A percentile compares a stretch with the other conserved stretches of the same genome.
Evolutionary conservation across 176 grass and related monocot species (phyloP).

Genomic region (Aechmea fasciata): DNA sequence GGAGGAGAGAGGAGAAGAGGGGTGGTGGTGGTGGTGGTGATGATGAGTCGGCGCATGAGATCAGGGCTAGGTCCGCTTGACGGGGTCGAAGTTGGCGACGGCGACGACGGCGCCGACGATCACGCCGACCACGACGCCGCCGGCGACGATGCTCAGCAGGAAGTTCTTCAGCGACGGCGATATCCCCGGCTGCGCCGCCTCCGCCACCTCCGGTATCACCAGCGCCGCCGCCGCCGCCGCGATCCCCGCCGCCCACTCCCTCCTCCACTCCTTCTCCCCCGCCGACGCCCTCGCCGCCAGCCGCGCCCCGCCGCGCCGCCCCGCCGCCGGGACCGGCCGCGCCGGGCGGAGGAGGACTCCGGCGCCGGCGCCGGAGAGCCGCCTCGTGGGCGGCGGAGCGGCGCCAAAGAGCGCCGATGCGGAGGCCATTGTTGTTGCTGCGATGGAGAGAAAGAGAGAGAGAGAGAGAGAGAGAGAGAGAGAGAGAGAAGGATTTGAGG

Average conservation of each 20-base stretch:
- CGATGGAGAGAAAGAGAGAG: not conserved
- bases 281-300: not conserved
- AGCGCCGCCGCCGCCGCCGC: constrained; percentile 18
- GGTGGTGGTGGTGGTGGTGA: too few species aligned
- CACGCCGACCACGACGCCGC: constrained; percentile 31
- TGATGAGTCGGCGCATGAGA: too few species aligned
- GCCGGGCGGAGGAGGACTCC: not conserved
- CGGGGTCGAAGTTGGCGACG: constrained; percentile 29
- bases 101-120: constrained; percentile 33
- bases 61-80: constrained; percentile 25
- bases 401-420: not conserved
- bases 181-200: constrained; percentile 21
- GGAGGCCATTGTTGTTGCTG: not conserved
- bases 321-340: not conserved
- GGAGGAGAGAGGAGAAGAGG: too few species aligned
- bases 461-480: not conserved
- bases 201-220: constrained; percentile 30
- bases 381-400: not conserved
- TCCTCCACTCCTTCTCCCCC: constrained; percentile 6
- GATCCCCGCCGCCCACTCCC: not conserved
- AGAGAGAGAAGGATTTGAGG: not conserved
- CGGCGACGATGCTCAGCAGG: constrained; percentile 37
- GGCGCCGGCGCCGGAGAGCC: not conserved
- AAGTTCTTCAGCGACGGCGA: constrained; percentile 56
- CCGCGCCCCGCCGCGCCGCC: not conserved